A percentile compares a stretch with the other conserved stretches of the same genome.
These are phyloP conservation scores for Rhododendron williamsianum DNA, from an alignment of 148 eudicot genomes.

Conservation along the genomic window DNA sequence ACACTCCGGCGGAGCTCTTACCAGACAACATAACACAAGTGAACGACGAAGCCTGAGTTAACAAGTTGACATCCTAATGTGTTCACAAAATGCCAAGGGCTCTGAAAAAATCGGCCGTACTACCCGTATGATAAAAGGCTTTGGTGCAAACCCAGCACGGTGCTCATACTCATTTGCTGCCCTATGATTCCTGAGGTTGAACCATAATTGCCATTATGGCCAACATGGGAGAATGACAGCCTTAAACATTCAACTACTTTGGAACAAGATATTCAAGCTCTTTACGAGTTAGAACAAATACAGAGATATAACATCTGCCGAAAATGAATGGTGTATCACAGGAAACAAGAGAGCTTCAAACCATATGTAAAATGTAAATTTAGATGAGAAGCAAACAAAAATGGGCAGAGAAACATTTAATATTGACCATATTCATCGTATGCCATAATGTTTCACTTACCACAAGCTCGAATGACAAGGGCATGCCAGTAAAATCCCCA, in stretches of 20 bases:
- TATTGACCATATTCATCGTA: background rate
- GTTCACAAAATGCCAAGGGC: background rate
- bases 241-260: background rate
- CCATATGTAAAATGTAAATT: background rate
- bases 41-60: background rate
- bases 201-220: background rate
- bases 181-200: background rate
- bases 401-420: background rate
- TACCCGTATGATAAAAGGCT: background rate
- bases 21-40: background rate
- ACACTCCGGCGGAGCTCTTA: background rate
- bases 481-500: background rate
- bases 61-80: background rate
- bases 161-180: background rate
- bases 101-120: background rate
- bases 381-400: background rate
- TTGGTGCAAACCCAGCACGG: background rate
- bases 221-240: background rate
- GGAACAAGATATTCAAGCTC: background rate
- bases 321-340: background rate
- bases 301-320: background rate
- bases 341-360: background rate
- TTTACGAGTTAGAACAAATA: background rate
- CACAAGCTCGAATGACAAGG: background rate
- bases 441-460: background rate